Evolutionary conservation across 495 filamentous ascomycete genomes (phyloP), one percentile per base, ranked within the genome.

Genomic region (Pseudevernia furfuracea): DNA sequence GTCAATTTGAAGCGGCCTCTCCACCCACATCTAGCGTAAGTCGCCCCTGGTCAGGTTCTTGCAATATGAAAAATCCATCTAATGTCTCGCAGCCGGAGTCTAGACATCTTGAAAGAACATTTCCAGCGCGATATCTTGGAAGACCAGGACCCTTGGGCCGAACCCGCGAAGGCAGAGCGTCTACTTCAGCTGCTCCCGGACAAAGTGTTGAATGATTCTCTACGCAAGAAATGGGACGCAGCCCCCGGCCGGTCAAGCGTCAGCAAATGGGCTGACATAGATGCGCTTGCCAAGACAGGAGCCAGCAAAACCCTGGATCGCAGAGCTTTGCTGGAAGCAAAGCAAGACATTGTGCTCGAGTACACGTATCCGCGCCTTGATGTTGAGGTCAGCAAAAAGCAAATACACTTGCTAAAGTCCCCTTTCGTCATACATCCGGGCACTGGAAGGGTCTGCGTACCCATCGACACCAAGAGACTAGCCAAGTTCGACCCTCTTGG

Each of bases 351-450:
- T 53, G 85, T 97, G 19, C 82, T 98, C 34, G 95, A 97, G 76
- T 97, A 97, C 76, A 96, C 94, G 7, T 98, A 98, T 74, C 95
- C 94, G n/a, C 86, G 94, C 14, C 86, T 98, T 59, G 94, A 98
- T 80, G 90, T 91, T 62, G 91, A 96, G 68, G 94, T 98, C 69
- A 91, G 88, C 70, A 97, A 97, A 78, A 95, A 96, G 71, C 85
- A 96, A 73, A 97, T 95, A 78, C 94, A 98, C 82, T 82, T 98
- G 79, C 83, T 98, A 55, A 98, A 98, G 72, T 89, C 85, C 66
- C 94, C 94, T 5, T 98, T 98, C 68, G 93, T 96, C 62, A 86
- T 98, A 38, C 94, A 98, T 78, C 94, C 94, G 0, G 90, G 89
- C 9, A 98, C 95, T 1, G 95, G 93, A 0, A 78, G 92, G 60